Base-by-base conservation (phyloP, 495 filamentous ascomycete species). In the Neurospora intermedia region DNA sequence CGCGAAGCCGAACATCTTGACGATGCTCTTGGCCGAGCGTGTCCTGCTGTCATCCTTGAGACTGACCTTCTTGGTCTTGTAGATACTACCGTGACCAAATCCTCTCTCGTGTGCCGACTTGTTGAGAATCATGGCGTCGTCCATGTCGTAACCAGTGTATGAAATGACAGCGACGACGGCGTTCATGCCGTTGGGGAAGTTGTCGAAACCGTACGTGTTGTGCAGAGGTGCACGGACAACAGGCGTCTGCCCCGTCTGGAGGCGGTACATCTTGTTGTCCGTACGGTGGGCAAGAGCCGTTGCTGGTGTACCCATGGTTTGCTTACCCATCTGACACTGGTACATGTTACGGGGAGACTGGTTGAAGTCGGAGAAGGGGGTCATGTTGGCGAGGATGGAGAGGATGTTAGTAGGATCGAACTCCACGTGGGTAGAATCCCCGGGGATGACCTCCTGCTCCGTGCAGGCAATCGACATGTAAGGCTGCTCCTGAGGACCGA, bases 291-390 rank as follows among this genome's bases (percentile, higher is more conserved):
- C 87, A 72, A 96, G 84, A 0, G 96, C 90, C 10, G 95, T 92
- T 70, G 92, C 94, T 35, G 96, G 96, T 7, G 96, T 99, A 76
- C 96, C 96, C 96, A 99, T 99, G 3, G 95, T 91, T 84, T 99
- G 96, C 82, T 99, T 99, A 81, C 94, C 93, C 96, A 99, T 99
- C 85, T 99, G 96, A 82, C 95, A 97, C 82, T 98, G 96, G 83
- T 99, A 99, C 96, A 99, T 98, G 82, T 99, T 99, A 86, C 96
- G 88, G 15, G 96, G 96, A 40, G 95, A 98, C 81, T 99, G 96
- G 83, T 99, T 99, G 86, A 97, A 97, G 80, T 99, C 93, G 74
- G 96, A 97, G 83, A 98, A 99, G 15, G 96, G 96, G 3, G 96
- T 99, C 92, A 97, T 95, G 84, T 98, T 99, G 75, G 96, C 96